Evolutionary conservation across 345 rosid genomes (phyloP), one percentile per base, ranked within the genome.

Genomic region (Kernera saxatilis): DNA sequence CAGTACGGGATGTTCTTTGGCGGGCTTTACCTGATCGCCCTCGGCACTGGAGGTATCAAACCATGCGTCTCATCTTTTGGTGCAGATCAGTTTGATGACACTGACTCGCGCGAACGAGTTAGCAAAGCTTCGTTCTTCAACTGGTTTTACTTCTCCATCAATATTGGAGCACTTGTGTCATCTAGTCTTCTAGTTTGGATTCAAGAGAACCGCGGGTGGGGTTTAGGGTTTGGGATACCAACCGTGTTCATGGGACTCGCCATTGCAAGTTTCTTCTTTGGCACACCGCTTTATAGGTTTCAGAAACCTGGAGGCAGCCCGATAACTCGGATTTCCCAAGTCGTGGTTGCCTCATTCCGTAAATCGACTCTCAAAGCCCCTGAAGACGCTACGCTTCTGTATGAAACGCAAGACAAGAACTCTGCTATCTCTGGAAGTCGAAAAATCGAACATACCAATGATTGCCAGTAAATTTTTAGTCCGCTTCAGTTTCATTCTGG

Each of bases 151-250:
- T 91, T 94, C 81, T 89, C 95, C 14, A 84, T 94, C 71, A 94
- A 94, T 66, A 87, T 91, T 26, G 99, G 99, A 22, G 97, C 95
- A 29, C 84, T 91, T 6, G 72, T 91, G 46, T 94, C 96, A 21
- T 86, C 96, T 70, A 94, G 90, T 78, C 78, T 91, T 49, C 46
- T 94, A 56, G 98, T 94, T 30, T 89, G 93, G 87, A 79, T 88
- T 79, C 99, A 94, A 84, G 99, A 91, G 70, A 91, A 89, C 48
- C 84, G 81, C 5, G 98, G 98, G 12, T 94, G 99, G 99, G 99
- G 92, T 43, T 69, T 89, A 27, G 99, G 99, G 32, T 91, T 91
- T 75, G 96, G 90, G 58, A 89, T 94, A 74, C 99, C 99, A 52
- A 86, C 98, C 7, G 69, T 94, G 56, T 91, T 89, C 73, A 89